Evolutionary conservation across 1,284 basidiomycete species (phyloP), one percentile per base, ranked within the genome.

Genomic region (Pterula multifida): DNA sequence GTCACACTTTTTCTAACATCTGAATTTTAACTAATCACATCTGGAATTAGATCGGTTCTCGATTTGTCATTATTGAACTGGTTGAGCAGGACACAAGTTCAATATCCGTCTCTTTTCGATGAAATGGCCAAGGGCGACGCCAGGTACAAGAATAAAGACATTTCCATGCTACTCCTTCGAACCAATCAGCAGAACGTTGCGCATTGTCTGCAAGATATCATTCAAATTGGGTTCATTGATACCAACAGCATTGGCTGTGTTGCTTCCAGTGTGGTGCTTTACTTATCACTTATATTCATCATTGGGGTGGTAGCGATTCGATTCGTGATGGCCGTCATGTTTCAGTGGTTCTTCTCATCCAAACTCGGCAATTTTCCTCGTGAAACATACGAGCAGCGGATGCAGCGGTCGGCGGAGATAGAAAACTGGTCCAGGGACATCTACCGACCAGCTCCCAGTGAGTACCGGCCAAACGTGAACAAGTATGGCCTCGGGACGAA

Each of bases 401-500:
- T 92, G 83, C 81, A 84, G 57, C 83, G 95, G 25, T 83, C 87
- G 12, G 79, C 78, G 36, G 90, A 93, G 65, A 96, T 98, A 59
- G 96, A 99, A 67, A 82, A 86, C 60, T 98, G 95, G 95, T 85
- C 92, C 25, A 86, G 88, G 58, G 91, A 98, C 63, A 98, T 98
- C 58, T 96, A 97, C 67, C 80, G 87, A 26, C 85, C 95, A 11
- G 96, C 95, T 2, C 96, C 95, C 1, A 85, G 85, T 55, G 75
- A 87, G 53, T 90, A 94, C 62, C 81, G 95, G 11, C 96, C 96
- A 21, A 97, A 90, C 58, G 90, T 92, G 48, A 65, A 69, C 58
- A 85, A 87, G 71, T 75, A 75, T 54, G 82, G 82, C 22, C 59
- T 77, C 23, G 67, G 70, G 26, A 68, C 71, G 47, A 81, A 82